phyloP scores from a whole-genome alignment of 805 yeast species.

The Zygosaccharomyces bisporus region DNA sequence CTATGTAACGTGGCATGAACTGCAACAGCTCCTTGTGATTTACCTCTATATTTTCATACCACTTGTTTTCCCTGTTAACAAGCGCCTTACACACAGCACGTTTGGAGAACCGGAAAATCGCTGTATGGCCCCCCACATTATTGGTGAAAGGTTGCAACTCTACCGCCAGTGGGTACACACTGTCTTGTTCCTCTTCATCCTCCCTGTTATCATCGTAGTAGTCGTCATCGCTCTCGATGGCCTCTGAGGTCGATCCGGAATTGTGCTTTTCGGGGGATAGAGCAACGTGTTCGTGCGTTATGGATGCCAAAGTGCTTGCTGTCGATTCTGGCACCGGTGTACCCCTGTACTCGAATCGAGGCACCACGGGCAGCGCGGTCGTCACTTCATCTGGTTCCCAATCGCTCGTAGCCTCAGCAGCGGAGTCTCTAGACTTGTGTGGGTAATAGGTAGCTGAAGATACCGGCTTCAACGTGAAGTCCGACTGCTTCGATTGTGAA shows the following conservation, averaged over 20 bases:
- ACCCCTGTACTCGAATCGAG: slow-evolving; percentile 7
- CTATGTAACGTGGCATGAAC: slow-evolving; percentile 93
- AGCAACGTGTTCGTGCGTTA: slow-evolving; percentile 15
- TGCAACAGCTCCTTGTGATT: slow-evolving; percentile 69
- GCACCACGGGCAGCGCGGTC: slow-evolving; percentile 10
- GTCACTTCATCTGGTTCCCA: slow-evolving; percentile 12
- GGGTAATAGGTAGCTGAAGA: slow-evolving; percentile 72
- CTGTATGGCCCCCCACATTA: slow-evolving; percentile 98
- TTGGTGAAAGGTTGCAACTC: slow-evolving; percentile 88
- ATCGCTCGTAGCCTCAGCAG: slow-evolving; percentile 19
- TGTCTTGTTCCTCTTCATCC: slow-evolving; percentile 31
- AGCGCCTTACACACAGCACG: slow-evolving; percentile 92
- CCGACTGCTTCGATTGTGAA: slow-evolving; percentile 4
- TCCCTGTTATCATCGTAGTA: slow-evolving; percentile 16
- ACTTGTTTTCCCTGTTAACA: slow-evolving; percentile 81
- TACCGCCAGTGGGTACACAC: slow-evolving; percentile 67
- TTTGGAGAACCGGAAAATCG: slow-evolving; percentile 86
- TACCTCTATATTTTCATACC: slow-evolving; percentile 86
- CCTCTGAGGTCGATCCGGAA: slow-evolving; percentile 11
- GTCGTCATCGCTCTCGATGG: slow-evolving; percentile 9
- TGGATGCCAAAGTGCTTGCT: slow-evolving; percentile 4
- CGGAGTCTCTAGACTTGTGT: slow-evolving; percentile 43
- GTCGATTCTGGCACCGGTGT: slow-evolving; percentile 1
- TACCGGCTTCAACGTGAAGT: slow-evolving; percentile 48
- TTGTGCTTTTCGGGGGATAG: slow-evolving; percentile 5